These are phyloP conservation scores for Claviceps paspali DNA, from an alignment of 2,329 filamentous ascomycete genomes.

Conservation along the genomic window DNA sequence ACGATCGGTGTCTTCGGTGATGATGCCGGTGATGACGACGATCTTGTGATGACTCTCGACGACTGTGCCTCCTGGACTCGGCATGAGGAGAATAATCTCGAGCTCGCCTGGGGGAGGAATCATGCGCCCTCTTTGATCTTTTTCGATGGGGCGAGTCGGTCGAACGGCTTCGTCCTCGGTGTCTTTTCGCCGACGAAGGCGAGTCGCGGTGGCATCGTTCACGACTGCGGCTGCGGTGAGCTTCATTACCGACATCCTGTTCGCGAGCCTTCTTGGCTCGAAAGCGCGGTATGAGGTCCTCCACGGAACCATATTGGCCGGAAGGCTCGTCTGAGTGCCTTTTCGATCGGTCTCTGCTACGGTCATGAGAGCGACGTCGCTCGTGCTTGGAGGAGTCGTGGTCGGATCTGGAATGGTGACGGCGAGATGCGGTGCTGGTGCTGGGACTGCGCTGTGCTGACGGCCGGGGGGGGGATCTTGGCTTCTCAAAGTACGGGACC, in stretches of 20 bases:
- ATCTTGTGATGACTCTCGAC: constrained; percentile 17
- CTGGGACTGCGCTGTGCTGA: constrained; percentile 16
- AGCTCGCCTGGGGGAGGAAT: constrained; percentile 24
- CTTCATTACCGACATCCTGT: constrained; percentile 16
- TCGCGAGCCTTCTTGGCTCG: constrained; percentile 18
- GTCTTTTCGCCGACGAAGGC: constrained; percentile 25
- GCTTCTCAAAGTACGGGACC: constrained; percentile 16
- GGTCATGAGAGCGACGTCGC: constrained; percentile 23
- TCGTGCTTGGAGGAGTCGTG: constrained; percentile 16
- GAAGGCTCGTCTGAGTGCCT: constrained; percentile 13
- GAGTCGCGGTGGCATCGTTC: constrained; percentile 19
- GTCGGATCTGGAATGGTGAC: constrained; percentile 19
- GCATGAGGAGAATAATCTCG: constrained; percentile 25
- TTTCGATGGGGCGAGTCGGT: constrained; percentile 23
- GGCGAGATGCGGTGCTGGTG: constrained; percentile 14
- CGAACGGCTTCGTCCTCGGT: constrained; percentile 27
- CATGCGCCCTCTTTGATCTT: constrained; percentile 21
- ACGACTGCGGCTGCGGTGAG: constrained; percentile 20
- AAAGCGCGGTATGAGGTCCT: constrained; percentile 24
- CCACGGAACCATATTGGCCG: constrained; percentile 15
- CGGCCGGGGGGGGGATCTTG: constrained; percentile 18
- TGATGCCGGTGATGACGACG: constrained; percentile 13
- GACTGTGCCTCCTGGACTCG: constrained; percentile 16
- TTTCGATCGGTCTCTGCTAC: constrained; percentile 19
- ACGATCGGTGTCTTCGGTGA: constrained; percentile 4